Percentiles rank a stretch among this genome's conserved stretches.
phyloP scores from a whole-genome alignment of 352 stramenopile genomes.

The Phytophthora meadii region DNA sequence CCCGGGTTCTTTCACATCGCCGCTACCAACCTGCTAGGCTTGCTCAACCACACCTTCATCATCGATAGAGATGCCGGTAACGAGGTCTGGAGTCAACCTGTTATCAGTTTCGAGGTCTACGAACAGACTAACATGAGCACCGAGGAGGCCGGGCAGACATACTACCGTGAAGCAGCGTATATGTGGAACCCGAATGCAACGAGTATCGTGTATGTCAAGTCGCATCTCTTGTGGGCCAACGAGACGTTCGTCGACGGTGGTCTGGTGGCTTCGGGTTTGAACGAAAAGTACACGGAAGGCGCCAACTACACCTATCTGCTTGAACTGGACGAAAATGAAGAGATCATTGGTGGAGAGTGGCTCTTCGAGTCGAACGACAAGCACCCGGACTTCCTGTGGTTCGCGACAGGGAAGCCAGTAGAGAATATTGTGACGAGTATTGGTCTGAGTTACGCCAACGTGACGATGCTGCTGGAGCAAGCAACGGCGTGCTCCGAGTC shows the following conservation, averaged over 20 bases:
- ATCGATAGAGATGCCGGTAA: slow-evolving; percentile 34
- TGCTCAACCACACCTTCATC: slow-evolving; percentile 44
- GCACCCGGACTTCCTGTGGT: slow-evolving; percentile 44
- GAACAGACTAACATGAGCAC: slow-evolving; percentile 30
- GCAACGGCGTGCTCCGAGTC: slow-evolving; percentile 9
- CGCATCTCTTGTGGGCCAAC: slow-evolving; percentile 42
- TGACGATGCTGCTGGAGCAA: slow-evolving; percentile 23
- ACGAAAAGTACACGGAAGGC: slow-evolving; percentile 1
- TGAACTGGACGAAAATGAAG: slow-evolving; percentile 27
- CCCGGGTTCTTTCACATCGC: slow-evolving; percentile 47
- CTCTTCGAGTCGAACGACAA: slow-evolving; percentile 31
- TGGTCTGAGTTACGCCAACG: slow-evolving; percentile 35
- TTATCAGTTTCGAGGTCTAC: slow-evolving; percentile 44
- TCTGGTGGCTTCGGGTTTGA: slow-evolving; percentile 23
- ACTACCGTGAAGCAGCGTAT: slow-evolving; percentile 39
- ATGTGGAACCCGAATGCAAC: slow-evolving; percentile 42
- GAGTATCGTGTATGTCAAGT: slow-evolving; percentile 43
- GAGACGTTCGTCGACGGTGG: slow-evolving; percentile 32
- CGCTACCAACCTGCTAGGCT: slow-evolving; percentile 43
- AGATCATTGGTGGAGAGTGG: slow-evolving; percentile 43
- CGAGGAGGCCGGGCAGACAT: slow-evolving; percentile 28
- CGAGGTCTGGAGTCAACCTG: slow-evolving; percentile 59
- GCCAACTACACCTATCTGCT: slow-evolving; percentile 38
- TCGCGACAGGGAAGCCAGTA: slow-evolving; percentile 19
- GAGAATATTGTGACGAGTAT: slow-evolving; percentile 27